Evolutionary conservation across 2,329 filamentous ascomycete species (phyloP).

Genomic region (Diaporthe sp.): DNA sequence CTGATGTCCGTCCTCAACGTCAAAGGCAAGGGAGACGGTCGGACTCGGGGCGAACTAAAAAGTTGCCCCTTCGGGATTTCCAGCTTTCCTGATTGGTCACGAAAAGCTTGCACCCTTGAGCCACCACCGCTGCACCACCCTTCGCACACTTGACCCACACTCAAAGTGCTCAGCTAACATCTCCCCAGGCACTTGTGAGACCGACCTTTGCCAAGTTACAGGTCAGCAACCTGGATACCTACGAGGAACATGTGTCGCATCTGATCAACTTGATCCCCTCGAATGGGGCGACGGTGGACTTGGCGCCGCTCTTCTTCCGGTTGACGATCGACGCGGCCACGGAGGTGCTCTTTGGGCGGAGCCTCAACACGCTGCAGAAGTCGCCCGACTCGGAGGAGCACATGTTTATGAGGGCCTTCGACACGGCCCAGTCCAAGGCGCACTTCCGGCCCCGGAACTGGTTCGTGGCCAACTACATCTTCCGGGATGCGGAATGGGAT

Average conservation of each 20-base stretch:
- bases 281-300: constrained; percentile 27
- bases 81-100: constrained; percentile 8
- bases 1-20: not conserved
- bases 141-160: not conserved
- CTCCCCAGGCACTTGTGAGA: constrained; percentile 3
- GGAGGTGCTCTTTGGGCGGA: constrained; percentile 21
- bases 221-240: constrained; percentile 27
- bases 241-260: constrained; percentile 16
- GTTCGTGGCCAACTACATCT: constrained; percentile 26
- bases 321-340: constrained; percentile 20
- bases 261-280: constrained; percentile 28
- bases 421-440: constrained; percentile 18
- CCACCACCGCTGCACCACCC: not conserved
- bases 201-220: constrained; percentile 11
- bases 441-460: constrained; percentile 20
- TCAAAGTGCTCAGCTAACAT: not conserved
- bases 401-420: constrained; percentile 25
- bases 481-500: constrained; percentile 20
- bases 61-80: not conserved
- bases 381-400: constrained; percentile 11
- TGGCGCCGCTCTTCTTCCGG: constrained; percentile 23
- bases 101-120: not conserved
- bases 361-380: constrained; percentile 25
- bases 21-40: not conserved
- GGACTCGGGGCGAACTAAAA: not conserved